Evolutionary conservation across 169 alveolate species (phyloP).

Genomic region (Theileria parva): DNA sequence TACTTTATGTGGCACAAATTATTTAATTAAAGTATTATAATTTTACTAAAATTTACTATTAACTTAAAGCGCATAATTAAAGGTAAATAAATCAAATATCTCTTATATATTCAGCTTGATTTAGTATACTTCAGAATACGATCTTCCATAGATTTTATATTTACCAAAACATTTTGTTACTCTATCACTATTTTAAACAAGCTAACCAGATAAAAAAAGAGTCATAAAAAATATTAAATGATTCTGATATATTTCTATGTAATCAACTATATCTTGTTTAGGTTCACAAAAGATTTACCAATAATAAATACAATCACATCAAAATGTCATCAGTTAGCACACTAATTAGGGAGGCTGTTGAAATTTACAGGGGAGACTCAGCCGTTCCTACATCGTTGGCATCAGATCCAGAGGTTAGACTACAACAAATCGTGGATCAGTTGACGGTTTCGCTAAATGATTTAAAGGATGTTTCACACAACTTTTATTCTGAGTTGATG

Average conservation of each 20-base stretch:
- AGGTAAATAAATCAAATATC: no score
- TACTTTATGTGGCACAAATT: no score
- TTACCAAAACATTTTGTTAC: no score
- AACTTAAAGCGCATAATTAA: no score
- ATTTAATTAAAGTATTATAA: no score
- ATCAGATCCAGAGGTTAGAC: slow-evolving; percentile 26
- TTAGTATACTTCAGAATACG: no score
- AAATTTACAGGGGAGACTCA: slow-evolving; percentile 36
- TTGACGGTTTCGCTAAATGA: slow-evolving; percentile 39
- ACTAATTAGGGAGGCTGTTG: slow-evolving; percentile 60
- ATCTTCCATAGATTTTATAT: no score
- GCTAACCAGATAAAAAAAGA: neutral
- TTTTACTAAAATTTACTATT: no score
- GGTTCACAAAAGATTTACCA: neutral
- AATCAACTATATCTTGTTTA: neutral
- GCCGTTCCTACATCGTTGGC: slow-evolving; percentile 34
- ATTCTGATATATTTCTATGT: neutral
- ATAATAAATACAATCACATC: neutral
- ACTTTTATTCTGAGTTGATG: slow-evolving; percentile 65
- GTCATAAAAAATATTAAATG: neutral
- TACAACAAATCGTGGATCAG: slow-evolving; percentile 50
- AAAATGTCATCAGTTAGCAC: slow-evolving; percentile 44
- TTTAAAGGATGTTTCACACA: slow-evolving; percentile 60
- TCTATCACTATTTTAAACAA: neutral
- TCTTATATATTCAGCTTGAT: no score